Conservation (phyloP, 768 basidiomycete genomes). For the Kondoa malvinella region DNA sequence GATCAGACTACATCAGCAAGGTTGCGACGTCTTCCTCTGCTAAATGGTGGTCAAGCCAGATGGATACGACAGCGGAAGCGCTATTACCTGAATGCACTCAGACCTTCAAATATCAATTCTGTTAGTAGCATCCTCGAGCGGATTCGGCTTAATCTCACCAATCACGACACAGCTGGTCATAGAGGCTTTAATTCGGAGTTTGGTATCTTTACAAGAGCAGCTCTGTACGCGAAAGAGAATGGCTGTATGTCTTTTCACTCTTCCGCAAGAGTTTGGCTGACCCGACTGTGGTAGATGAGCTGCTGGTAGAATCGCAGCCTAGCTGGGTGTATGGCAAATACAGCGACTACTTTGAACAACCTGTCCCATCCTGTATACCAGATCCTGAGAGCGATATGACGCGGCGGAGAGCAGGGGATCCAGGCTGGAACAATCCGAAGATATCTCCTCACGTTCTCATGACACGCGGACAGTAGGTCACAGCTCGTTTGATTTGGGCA, state of each 20-base stretch:
- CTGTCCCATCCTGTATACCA: constrained; percentile 1
- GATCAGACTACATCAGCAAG: neutral
- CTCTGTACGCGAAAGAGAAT: constrained; percentile 2
- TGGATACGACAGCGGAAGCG: neutral
- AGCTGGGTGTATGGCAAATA: constrained; percentile 7
- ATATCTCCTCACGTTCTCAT: neutral
- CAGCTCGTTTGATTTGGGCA: neutral
- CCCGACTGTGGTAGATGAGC: neutral
- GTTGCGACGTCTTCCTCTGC: neutral
- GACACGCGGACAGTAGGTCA: neutral
- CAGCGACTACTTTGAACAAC: constrained; percentile 6
- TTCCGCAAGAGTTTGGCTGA: neutral
- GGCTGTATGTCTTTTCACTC: neutral
- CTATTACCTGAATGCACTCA: neutral
- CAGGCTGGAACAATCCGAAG: neutral
- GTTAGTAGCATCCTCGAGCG: neutral
- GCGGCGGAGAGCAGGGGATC: neutral
- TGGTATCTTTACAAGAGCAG: neutral
- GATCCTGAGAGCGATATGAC: neutral
- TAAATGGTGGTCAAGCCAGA: neutral
- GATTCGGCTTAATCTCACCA: neutral
- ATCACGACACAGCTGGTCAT: neutral
- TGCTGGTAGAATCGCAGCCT: neutral
- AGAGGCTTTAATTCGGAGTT: neutral
- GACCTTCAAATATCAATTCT: neutral